These are phyloP conservation scores for Fusarium cyanostomum DNA, from an alignment of 2,329 filamentous ascomycete genomes.

Conservation along the genomic window DNA sequence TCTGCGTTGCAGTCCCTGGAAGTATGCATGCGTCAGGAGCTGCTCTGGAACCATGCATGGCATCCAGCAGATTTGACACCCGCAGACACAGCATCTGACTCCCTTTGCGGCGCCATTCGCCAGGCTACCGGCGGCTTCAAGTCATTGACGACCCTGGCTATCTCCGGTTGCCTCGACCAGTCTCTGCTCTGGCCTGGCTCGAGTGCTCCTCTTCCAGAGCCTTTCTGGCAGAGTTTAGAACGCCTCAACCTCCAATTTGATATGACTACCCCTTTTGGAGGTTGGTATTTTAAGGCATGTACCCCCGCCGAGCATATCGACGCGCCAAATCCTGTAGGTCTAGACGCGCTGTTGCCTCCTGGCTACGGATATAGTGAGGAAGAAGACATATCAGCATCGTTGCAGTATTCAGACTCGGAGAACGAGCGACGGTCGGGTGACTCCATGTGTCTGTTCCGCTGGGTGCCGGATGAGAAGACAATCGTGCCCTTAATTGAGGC, in stretches of 20 bases:
- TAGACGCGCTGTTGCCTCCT: constrained; percentile 16
- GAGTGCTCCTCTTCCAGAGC: constrained; percentile 4
- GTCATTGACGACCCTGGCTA: constrained; percentile 16
- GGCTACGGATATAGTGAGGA: constrained; percentile 25
- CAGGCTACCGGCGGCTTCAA: constrained; percentile 13
- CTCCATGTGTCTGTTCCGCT: constrained; percentile 30
- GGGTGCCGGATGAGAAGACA: constrained; percentile 23
- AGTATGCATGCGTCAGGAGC: constrained; percentile 25
- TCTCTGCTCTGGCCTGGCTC: constrained; percentile 25
- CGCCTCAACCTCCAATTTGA: constrained; percentile 24
- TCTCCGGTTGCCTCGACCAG: constrained; percentile 24
- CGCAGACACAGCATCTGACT: constrained; percentile 9
- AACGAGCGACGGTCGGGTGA: constrained; percentile 21
- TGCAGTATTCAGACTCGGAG: constrained; percentile 24
- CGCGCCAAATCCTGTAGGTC: constrained; percentile 4
- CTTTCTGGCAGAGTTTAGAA: constrained; percentile 29
- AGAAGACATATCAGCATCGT: constrained; percentile 16
- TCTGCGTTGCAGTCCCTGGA: constrained; percentile 17
- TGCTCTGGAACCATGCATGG: constrained; percentile 33
- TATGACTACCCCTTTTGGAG: constrained; percentile 28
- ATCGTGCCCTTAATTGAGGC: constrained; percentile 24
- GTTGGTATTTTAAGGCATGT: constrained; percentile 31
- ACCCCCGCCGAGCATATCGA: constrained; percentile 16
- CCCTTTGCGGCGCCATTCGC: constrained; percentile 17
- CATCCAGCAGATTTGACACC: constrained; percentile 14